A percentile compares a stretch with the other conserved stretches of the same genome.
These are phyloP conservation scores for Malus orientalis DNA, from an alignment of 306 rosid genomes.

Conservation along the genomic window DNA sequence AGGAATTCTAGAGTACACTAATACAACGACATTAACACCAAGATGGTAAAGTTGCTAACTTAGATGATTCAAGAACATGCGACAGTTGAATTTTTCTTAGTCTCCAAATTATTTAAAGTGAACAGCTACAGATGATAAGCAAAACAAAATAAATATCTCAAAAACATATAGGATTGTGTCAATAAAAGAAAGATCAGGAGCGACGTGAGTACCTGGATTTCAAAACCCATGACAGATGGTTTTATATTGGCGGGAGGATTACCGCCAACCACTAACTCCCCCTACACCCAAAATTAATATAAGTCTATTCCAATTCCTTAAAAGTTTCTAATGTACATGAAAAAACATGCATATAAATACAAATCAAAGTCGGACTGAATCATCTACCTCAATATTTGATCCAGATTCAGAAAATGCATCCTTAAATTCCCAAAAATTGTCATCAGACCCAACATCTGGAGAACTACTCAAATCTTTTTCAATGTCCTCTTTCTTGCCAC, in stretches of 20 bases:
- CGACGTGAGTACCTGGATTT: conserved; percentile 7
- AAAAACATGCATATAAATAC: neutral
- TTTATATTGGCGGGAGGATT: conserved; percentile 7
- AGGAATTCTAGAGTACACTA: neutral
- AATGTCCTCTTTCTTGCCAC: conserved; percentile 14
- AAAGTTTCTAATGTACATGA: neutral
- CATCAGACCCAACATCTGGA: conserved; percentile 19
- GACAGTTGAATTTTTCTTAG: neutral
- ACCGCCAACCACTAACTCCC: conserved; percentile 10
- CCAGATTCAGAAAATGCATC: conserved; percentile 27
- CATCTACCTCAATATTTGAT: conserved; percentile 16
- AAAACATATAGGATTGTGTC: neutral
- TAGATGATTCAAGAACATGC: neutral
- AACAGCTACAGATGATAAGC: neutral
- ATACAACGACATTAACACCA: neutral
- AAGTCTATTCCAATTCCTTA: neutral
- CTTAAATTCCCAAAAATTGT: conserved; percentile 21
- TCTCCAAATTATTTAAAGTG: neutral
- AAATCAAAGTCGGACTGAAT: conserved; percentile 1
- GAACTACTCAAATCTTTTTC: neutral
- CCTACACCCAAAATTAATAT: conserved; percentile 16
- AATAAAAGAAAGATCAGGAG: neutral
- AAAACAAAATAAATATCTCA: neutral
- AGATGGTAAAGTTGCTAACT: neutral
- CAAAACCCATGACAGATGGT: neutral